A percentile compares a stretch with the other conserved stretches of the same genome.
phyloP scores from a whole-genome alignment of 2,329 filamentous ascomycete species.

The Karstenula rhodostoma region DNA sequence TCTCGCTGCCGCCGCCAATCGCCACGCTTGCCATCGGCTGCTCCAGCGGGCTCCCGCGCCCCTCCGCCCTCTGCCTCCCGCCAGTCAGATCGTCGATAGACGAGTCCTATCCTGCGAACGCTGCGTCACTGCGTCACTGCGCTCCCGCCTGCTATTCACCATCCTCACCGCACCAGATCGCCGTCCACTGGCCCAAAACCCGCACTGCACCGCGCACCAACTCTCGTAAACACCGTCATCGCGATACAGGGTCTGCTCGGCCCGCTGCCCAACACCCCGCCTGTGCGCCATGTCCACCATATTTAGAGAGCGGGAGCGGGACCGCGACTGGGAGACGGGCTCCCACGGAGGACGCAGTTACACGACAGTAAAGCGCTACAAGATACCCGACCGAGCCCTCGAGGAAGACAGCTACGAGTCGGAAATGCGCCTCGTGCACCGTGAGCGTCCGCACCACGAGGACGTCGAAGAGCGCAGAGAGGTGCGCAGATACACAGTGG shows the following conservation, averaged over 20 bases:
- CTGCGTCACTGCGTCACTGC: slow-evolving; percentile 13
- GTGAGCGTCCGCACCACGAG: slow-evolving; percentile 35
- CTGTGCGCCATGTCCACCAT: slow-evolving; percentile 53
- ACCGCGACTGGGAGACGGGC: slow-evolving; percentile 55
- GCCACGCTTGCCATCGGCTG: slow-evolving; percentile 17
- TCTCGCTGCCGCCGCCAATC: slow-evolving; percentile 15
- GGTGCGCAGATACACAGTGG: slow-evolving; percentile 50
- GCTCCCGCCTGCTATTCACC: no score
- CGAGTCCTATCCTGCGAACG: neutral
- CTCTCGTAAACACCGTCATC: neutral
- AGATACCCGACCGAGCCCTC: slow-evolving; percentile 57
- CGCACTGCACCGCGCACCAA: neutral
- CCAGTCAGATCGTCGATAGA: slow-evolving; percentile 14
- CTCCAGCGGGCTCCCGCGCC: slow-evolving; percentile 6
- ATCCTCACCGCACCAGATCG: slow-evolving; percentile 1
- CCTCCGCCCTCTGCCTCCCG: slow-evolving; percentile 10
- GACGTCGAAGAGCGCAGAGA: slow-evolving; percentile 39
- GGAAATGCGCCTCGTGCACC: slow-evolving; percentile 59
- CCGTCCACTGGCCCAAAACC: slow-evolving; percentile 4
- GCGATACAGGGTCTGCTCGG: neutral
- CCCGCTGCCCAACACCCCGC: neutral
- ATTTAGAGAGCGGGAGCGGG: slow-evolving; percentile 55
- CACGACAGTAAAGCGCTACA: slow-evolving; percentile 68
- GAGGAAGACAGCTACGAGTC: slow-evolving; percentile 54
- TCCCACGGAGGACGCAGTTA: slow-evolving; percentile 53